These are phyloP conservation scores for Chlamydomonas sp. DNA, from an alignment of 139 green algal species.

Conservation along the genomic window DNA sequence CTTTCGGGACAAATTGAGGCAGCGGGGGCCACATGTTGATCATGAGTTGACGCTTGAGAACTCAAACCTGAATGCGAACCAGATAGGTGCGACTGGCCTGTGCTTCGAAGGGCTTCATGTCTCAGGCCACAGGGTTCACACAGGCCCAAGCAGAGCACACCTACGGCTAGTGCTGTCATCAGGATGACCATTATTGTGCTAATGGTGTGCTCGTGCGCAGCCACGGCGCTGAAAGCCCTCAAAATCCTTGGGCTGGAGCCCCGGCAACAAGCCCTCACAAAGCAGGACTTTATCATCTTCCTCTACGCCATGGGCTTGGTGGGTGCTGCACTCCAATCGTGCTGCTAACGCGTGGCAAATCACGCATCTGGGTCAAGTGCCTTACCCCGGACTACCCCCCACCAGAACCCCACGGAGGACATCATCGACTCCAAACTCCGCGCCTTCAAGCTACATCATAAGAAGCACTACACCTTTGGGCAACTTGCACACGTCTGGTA, in stretches of 20 bases:
- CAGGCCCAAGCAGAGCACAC: background rate
- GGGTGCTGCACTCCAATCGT: constrained; percentile 8
- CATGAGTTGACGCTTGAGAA: constrained; percentile 34
- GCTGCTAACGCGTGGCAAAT: background rate
- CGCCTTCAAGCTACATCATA: constrained; percentile 16
- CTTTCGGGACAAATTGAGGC: background rate
- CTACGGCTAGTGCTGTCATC: no score
- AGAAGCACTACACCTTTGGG: constrained; percentile 46
- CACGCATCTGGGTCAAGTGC: no score
- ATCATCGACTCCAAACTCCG: constrained; percentile 60
- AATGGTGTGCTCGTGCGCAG: constrained; percentile 32
- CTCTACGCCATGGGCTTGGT: constrained; percentile 63
- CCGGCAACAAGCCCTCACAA: constrained; percentile 13
- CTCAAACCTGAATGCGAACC: constrained; percentile 19
- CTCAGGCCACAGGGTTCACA: background rate
- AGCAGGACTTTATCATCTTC: constrained; percentile 58
- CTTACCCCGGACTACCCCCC: background rate
- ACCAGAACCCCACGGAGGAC: constrained; percentile 61
- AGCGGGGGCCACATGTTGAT: background rate
- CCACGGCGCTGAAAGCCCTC: constrained; percentile 44
- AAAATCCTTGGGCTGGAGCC: constrained; percentile 44
- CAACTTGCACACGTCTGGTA: constrained; percentile 65
- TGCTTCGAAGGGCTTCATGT: background rate
- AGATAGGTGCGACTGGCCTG: constrained; percentile 29
- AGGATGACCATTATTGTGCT: background rate